Evolutionary conservation across 2,329 filamentous ascomycete genomes (phyloP).

Genomic region (Orbilia quercus): DNA sequence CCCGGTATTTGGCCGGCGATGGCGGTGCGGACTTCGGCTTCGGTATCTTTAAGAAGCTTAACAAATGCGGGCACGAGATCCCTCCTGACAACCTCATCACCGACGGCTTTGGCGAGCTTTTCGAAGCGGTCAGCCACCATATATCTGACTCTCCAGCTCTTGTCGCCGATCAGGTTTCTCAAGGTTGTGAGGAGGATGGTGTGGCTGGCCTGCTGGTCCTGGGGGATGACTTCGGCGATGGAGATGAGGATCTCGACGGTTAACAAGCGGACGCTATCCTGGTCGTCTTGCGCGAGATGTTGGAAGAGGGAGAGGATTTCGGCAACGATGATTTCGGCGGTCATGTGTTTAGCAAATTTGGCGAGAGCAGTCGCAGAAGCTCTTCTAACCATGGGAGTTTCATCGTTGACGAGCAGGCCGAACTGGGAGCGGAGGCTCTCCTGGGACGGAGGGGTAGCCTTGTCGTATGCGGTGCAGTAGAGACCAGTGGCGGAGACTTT

Average conservation of each 20-base stretch:
- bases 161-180: slow-evolving; percentile 95
- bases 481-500: slow-evolving; percentile 98
- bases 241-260: slow-evolving; percentile 97
- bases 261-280: slow-evolving; percentile 94
- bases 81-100: slow-evolving; percentile 92
- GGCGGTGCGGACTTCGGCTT: slow-evolving; percentile 95
- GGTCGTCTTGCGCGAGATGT: slow-evolving; percentile 93
- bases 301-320: slow-evolving; percentile 99
- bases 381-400: slow-evolving; percentile 98
- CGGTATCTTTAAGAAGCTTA: slow-evolving; percentile 96
- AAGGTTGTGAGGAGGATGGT: slow-evolving; percentile 90
- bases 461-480: slow-evolving; percentile 91
- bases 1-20: slow-evolving; percentile 96
- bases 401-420: slow-evolving; percentile 91
- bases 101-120: slow-evolving; percentile 98
- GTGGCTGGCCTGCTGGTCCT: slow-evolving; percentile 97
- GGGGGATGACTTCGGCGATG: slow-evolving; percentile 95
- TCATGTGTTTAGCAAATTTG: slow-evolving; percentile 98
- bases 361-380: slow-evolving; percentile 95
- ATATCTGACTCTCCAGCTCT: slow-evolving; percentile 98
- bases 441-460: slow-evolving; percentile 86
- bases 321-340: slow-evolving; percentile 87
- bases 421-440: slow-evolving; percentile 93
- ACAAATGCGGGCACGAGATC: slow-evolving; percentile 97
- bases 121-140: slow-evolving; percentile 99